Evolutionary conservation across 208 protist species (phyloP).

Genomic region (Willaertia magna): DNA sequence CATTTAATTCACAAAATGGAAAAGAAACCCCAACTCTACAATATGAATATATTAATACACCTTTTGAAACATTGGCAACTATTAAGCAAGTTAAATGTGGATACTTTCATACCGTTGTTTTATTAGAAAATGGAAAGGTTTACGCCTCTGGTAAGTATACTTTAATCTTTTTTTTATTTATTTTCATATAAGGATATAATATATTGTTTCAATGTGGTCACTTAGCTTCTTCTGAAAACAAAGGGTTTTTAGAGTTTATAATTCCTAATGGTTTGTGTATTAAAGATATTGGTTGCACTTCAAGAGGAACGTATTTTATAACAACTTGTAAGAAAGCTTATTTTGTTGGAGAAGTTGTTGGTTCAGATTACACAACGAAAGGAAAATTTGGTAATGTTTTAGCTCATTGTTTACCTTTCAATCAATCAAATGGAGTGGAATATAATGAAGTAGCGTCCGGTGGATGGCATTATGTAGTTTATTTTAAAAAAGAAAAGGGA

Average conservation of each 20-base stretch:
- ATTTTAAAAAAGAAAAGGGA: neutral
- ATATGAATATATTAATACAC: too few species aligned
- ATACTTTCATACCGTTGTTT: neutral
- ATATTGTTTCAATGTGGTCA: too few species aligned
- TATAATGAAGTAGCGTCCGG: neutral
- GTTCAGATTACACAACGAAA: neutral
- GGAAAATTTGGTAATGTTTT: neutral
- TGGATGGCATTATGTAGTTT: neutral
- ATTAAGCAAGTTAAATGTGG: neutral
- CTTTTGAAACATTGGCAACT: neutral
- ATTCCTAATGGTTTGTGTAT: too few species aligned
- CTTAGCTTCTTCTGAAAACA: too few species aligned
- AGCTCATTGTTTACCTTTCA: too few species aligned
- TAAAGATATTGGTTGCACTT: neutral
- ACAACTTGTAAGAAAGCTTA: neutral
- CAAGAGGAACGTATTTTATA: neutral
- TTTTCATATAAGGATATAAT: too few species aligned
- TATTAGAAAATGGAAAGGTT: neutral
- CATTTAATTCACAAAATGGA: too few species aligned
- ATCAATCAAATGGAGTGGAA: too few species aligned
- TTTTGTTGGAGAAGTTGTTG: neutral
- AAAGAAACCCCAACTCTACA: too few species aligned
- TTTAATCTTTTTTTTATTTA: too few species aligned
- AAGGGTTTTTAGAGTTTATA: too few species aligned
- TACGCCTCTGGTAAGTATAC: neutral